A percentile compares a stretch with the other conserved stretches of the same genome.
phyloP scores from a whole-genome alignment of 306 rosid genomes.

The Sechiopsis laciniata region DNA sequence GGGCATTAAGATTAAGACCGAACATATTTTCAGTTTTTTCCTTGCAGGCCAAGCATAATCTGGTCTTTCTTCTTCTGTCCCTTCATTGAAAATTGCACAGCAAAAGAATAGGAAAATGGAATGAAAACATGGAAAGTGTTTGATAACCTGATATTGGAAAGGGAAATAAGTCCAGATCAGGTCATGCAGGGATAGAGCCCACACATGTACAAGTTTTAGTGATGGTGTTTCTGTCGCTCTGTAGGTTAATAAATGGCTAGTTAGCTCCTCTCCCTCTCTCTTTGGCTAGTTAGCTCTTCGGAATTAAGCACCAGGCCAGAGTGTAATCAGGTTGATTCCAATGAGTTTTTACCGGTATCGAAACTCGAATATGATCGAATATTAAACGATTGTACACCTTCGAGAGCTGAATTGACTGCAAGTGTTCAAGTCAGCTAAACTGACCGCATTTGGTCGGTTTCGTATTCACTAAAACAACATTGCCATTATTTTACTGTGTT shows the following conservation, averaged over 20 bases:
- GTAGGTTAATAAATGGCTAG: too few species aligned
- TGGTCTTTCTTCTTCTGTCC: background rate
- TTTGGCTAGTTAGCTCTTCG: too few species aligned
- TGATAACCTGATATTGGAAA: background rate
- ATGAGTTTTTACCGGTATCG: background rate
- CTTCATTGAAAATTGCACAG: background rate
- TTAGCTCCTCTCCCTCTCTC: too few species aligned
- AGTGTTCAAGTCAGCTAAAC: background rate
- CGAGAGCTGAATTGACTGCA: background rate
- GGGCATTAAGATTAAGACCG: background rate
- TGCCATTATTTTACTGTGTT: background rate
- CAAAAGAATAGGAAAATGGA: background rate
- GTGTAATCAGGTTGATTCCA: background rate
- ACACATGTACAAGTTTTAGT: slow-evolving; percentile 9
- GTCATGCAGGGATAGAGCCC: background rate
- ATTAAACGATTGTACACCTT: background rate
- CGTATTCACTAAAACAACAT: background rate
- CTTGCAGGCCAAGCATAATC: background rate
- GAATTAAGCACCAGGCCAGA: too few species aligned
- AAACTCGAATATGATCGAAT: background rate
- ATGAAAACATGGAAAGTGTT: background rate
- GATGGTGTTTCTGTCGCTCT: background rate
- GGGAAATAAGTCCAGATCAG: background rate
- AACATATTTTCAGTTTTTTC: background rate
- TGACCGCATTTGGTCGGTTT: background rate